Percentiles rank a stretch among this genome's conserved stretches.
These are phyloP conservation scores for Aspergillus bertholletiae DNA, from an alignment of 495 filamentous ascomycete species.

Conservation along the genomic window DNA sequence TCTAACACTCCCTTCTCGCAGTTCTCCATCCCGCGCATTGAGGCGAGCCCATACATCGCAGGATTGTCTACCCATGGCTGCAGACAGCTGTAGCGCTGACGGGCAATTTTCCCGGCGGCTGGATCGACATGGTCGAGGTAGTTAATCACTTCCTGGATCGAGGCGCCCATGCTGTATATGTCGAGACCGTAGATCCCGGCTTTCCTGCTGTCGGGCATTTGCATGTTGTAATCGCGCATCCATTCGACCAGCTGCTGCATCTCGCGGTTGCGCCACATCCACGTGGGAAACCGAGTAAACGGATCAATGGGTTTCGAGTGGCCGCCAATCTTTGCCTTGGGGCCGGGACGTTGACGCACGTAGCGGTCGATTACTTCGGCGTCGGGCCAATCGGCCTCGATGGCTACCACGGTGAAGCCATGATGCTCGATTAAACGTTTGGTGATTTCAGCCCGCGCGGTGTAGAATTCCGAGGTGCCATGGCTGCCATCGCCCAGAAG, in stretches of 20 bases:
- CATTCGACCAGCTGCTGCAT: conserved; percentile 56
- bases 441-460: conserved; percentile 52
- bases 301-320: conserved; percentile 28
- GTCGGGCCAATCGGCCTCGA: conserved; percentile 61
- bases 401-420: conserved; percentile 53
- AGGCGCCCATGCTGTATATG: conserved; percentile 51
- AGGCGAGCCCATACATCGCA: conserved; percentile 47
- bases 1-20: conserved; percentile 48
- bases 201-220: conserved; percentile 25
- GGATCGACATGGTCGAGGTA: conserved; percentile 51
- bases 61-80: conserved; percentile 52
- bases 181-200: conserved; percentile 54
- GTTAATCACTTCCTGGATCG: conserved; percentile 48
- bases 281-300: conserved; percentile 56
- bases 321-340: conserved; percentile 28
- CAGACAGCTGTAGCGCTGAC: conserved; percentile 44
- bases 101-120: conserved; percentile 41
- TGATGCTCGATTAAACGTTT: conserved; percentile 49
- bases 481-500: conserved; percentile 57
- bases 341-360: conserved; percentile 44
- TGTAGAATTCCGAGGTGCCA: conserved; percentile 59
- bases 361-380: conserved; percentile 56
- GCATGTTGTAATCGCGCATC: conserved; percentile 46
- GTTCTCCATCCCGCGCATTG: conserved; percentile 39
- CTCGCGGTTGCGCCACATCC: conserved; percentile 61